phyloP scores from a whole-genome alignment of 176 grass and related monocot species.

The Canna indica region DNA sequence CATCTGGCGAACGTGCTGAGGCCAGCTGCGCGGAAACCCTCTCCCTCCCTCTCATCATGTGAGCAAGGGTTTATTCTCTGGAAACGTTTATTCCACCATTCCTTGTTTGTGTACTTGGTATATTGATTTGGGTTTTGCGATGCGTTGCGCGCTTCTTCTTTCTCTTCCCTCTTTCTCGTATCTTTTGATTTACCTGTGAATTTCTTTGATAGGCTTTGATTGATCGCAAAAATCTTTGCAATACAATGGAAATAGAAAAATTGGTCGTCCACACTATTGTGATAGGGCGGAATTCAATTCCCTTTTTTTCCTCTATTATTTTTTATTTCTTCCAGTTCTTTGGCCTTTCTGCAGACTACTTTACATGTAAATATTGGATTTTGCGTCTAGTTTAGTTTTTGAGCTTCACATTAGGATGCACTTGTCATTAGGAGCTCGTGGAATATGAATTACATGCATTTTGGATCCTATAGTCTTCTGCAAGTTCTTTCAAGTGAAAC shows the following conservation, averaged over 20 bases:
- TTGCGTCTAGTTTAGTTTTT: no score
- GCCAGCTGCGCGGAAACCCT: not conserved
- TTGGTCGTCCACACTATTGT: no score
- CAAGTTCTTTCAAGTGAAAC: no score
- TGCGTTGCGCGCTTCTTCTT: not conserved
- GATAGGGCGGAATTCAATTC: no score
- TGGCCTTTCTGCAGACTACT: not conserved
- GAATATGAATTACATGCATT: not conserved
- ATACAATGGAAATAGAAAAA: no score
- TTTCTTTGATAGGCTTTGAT: no score
- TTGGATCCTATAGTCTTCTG: no score
- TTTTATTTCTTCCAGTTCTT: not conserved
- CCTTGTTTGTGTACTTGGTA: not conserved
- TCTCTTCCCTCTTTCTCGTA: not conserved
- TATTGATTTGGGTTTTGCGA: not conserved
- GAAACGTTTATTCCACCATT: not conserved
- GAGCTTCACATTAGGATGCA: not conserved
- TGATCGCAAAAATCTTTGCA: not conserved
- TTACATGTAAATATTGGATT: no score
- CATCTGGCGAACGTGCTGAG: conserved; percentile 4
- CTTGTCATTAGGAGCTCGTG: not conserved
- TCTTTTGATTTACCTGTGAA: not conserved
- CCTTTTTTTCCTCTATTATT: no score
- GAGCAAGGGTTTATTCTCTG: not conserved
- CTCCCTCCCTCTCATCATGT: conserved; percentile 1